phyloP scores from a whole-genome alignment of 805 yeast genomes.

The Kazachstania africana region DNA sequence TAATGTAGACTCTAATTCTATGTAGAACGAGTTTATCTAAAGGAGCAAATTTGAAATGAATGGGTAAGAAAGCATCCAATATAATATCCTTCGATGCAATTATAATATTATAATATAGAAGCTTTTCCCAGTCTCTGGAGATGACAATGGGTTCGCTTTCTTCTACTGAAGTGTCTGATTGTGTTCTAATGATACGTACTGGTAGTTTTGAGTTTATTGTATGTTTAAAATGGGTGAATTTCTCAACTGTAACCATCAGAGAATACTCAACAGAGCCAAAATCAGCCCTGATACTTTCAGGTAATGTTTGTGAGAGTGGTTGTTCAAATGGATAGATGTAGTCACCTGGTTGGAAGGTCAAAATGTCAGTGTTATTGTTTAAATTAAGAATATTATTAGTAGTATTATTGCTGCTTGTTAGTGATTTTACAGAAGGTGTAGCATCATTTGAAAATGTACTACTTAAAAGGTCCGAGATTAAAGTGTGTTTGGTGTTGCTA shows the following conservation, averaged over 20 bases:
- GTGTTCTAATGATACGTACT: conserved; percentile 60
- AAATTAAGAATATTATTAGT: neutral
- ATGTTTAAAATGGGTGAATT: conserved; percentile 80
- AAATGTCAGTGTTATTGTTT: conserved; percentile 13
- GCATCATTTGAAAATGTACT: conserved; percentile 5
- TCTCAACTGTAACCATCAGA: conserved; percentile 56
- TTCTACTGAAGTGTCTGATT: conserved; percentile 68
- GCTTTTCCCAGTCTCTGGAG: conserved; percentile 87
- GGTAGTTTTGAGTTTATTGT: conserved; percentile 55
- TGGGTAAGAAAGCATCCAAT: conserved; percentile 71
- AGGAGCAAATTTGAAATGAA: conserved; percentile 76
- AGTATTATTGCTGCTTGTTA: too few species aligned
- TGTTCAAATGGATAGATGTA: conserved; percentile 89
- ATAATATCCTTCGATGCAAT: conserved; percentile 84
- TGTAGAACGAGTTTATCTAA: conserved; percentile 77
- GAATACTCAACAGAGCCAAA: conserved; percentile 71
- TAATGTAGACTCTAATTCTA: conserved; percentile 70
- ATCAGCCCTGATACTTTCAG: conserved; percentile 67
- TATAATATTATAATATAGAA: conserved; percentile 77
- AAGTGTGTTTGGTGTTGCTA: conserved; percentile 2
- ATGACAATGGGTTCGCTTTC: conserved; percentile 90
- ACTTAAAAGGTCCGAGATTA: conserved; percentile 19
- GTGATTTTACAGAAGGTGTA: too few species aligned
- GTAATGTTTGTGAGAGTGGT: conserved; percentile 67
- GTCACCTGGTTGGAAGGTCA: conserved; percentile 71